phyloP scores from a whole-genome alignment of 495 filamentous ascomycete species.

The Xylaria scruposa region DNA sequence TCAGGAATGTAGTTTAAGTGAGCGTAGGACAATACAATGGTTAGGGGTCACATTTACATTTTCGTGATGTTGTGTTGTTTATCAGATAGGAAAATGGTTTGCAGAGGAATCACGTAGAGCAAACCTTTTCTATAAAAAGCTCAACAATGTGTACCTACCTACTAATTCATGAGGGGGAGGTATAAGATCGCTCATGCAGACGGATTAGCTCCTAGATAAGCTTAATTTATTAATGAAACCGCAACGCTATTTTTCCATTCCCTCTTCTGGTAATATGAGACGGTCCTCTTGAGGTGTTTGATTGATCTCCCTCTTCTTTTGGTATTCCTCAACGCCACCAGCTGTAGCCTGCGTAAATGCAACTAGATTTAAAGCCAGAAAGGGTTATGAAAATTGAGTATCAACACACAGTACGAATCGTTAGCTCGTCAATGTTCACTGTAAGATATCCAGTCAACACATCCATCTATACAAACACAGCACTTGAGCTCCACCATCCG shows the following conservation, averaged over 20 bases:
- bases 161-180: neutral
- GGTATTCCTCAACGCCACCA: neutral
- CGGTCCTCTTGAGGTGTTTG: neutral
- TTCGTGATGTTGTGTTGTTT: neutral
- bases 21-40: neutral
- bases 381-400: neutral
- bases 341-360: neutral
- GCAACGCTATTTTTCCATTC: neutral
- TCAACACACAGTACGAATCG: slow-evolving; percentile 9
- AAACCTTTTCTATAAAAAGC: neutral
- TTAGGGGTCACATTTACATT: neutral
- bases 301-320: neutral
- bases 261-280: neutral
- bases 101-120: neutral
- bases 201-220: neutral
- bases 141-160: neutral
- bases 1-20: no score
- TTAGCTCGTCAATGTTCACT: slow-evolving; percentile 10
- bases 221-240: neutral
- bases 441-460: neutral
- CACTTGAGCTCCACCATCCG: neutral
- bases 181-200: neutral
- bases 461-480: slow-evolving; percentile 3
- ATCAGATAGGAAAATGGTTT: neutral
- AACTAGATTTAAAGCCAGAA: neutral